Percentiles rank a stretch among this genome's conserved stretches.
Conservation (phyloP, 2,329 filamentous ascomycete genomes). For the Botryotinia globosa region DNA sequence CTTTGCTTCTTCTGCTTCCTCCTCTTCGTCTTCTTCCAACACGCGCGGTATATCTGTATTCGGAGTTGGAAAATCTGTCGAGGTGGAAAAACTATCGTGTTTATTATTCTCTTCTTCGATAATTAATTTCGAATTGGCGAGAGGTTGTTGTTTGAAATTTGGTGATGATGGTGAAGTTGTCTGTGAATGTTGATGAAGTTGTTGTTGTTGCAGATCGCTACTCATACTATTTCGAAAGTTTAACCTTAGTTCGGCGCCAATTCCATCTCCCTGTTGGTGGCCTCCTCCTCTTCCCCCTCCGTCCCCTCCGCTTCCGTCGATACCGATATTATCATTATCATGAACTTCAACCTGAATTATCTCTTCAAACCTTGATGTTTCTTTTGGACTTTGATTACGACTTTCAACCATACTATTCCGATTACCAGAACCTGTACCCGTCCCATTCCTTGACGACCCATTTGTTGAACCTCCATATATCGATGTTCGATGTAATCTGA, state of each 20-base stretch:
- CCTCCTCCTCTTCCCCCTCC: neutral
- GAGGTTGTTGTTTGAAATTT: slow-evolving; percentile 5
- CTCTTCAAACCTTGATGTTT: neutral
- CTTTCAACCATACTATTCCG: neutral
- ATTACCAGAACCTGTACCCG: neutral
- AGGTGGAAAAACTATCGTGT: slow-evolving; percentile 32
- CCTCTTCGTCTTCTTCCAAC: slow-evolving; percentile 28
- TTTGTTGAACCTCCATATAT: slow-evolving; percentile 15
- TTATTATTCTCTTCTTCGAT: slow-evolving; percentile 22
- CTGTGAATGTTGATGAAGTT: slow-evolving; percentile 17
- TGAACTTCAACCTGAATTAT: neutral
- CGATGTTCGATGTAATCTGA: neutral
- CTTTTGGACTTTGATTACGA: neutral
- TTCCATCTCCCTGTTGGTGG: neutral
- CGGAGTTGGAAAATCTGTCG: slow-evolving; percentile 35
- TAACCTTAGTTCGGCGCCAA: slow-evolving; percentile 20
- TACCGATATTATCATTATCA: neutral
- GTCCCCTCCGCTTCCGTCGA: neutral
- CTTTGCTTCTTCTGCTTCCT: neutral
- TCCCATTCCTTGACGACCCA: slow-evolving; percentile 12
- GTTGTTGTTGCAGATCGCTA: slow-evolving; percentile 22
- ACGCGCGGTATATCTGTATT: slow-evolving; percentile 34
- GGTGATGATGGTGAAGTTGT: neutral
- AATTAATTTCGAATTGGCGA: neutral
- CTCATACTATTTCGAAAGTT: slow-evolving; percentile 15